Base-by-base conservation (phyloP, 2,329 filamentous ascomycete species). In the Pseudogymnoascus sp. region DNA sequence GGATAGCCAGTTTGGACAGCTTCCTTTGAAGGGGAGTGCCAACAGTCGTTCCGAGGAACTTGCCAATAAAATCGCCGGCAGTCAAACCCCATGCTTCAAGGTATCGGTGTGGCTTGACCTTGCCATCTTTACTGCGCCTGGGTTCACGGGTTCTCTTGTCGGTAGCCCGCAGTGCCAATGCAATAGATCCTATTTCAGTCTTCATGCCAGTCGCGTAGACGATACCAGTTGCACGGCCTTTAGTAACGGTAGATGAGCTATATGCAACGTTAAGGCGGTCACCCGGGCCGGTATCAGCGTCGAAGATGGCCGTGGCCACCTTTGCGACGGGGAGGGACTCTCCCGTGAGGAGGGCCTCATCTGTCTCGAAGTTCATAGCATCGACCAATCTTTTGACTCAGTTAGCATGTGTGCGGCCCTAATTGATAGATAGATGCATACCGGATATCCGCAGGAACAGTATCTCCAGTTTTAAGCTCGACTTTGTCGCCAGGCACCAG, bases 11-110 rank as follows among this genome's bases (percentile, higher is more conserved):
- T 72, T 85, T 85, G 23, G 85, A 86, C 14, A 90, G 77, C 68
- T 85, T 88, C 64, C 82, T 80, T 72, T 88, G 85, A n/a, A 90
- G 77, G 0, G 86, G 87, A 2, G 86, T 89, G 39, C 87, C 87
- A 7, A 86, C 81, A 65, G 81, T 85, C 64, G 88, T 79, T 51
- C 87, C 86, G 1, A 89, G 76, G 69, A 89, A 87, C 13, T 78
- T 76, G n/a, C 83, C 84, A 57, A 85, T 73, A 6, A 80, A 80
- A 72, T 86, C 83, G n/a, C 75, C 77, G 21, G 77, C 74, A 7
- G 82, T 85, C 75, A 77, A 67, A 7, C 67, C 67, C 62, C 72
- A 73, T 10, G 75, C 75, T 62, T 77, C 68, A 7, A 75, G 65
- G 61, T 82, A 81, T 68, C 80, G 78, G 34, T 79, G 75, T 61